Base-by-base conservation (phyloP, 2,329 filamentous ascomycete genomes). In the Ophiognomonia clavigignenti-juglandacearum region DNA sequence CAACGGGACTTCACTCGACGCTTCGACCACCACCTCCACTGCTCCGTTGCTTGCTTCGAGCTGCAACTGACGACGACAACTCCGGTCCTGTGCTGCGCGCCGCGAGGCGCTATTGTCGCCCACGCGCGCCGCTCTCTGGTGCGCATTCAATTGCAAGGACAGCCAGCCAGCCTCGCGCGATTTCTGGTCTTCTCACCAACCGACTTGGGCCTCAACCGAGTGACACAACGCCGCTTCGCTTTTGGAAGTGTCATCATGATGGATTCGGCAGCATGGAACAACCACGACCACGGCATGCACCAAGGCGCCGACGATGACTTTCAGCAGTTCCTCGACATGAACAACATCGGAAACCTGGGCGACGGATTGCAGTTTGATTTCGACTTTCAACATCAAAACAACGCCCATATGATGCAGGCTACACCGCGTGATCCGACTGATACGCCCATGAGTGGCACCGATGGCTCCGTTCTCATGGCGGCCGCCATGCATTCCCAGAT, bases 321-420 rank as follows among this genome's bases (percentile, higher is more conserved):
- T 59, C 73, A 80, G 53, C 79, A 83, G 55, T 83, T 82, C 49
- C 69, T 85, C 52, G 75, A 83, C 54, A 77, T 85, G 69, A 74
- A 72, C 48, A 66, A 65, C 56, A 78, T 83, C 68, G 70, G 69
- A 24, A 72, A 64, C 52, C 64, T 83, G 48, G 63, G 63, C 51
- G 77, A 81, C 46, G 65, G 68, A 43, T 69, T 83, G 58, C 72
- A 74, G 51, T 84, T 83, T 57, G 77, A 82, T 59, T 84, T 82
- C 53, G 69, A 75, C 49, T 83, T 81, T 56, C 71, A 70, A 52
- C 62, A 60, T 45, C 56, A 58, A 16, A 62, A 66, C 51, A 62
- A 62, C 45, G 56, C 61, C 34, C 60, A 68, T 42, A 63, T 75
- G 53, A 60, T 73, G 54, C 69, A 70, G 39, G 26, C 43, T 24